A percentile compares a stretch with the other conserved stretches of the same genome.
Conservation (phyloP, 2,329 filamentous ascomycete genomes). For the Chrysosporium queenslandicum region DNA sequence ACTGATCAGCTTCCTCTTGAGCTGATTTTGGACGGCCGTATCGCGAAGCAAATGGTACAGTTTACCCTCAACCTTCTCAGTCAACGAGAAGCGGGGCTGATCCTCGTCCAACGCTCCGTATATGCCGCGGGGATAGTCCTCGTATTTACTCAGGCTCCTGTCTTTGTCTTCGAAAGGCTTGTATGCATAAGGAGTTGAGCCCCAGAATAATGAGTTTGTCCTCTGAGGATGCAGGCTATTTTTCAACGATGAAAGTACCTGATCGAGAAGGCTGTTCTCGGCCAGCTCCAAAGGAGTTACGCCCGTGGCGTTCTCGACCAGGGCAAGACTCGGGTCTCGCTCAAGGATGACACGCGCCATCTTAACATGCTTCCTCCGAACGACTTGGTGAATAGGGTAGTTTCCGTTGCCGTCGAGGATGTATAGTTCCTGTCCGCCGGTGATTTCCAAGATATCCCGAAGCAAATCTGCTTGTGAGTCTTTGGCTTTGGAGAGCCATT, state of each 20-base stretch:
- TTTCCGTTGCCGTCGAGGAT: constrained; percentile 38
- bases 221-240: too few relatives aligned
- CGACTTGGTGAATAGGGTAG: constrained; percentile 33
- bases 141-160: too few relatives aligned
- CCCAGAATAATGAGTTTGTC: not conserved
- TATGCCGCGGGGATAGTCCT: not conserved
- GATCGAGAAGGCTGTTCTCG: constrained; percentile 4
- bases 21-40: constrained; percentile 8
- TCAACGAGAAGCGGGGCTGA: not conserved
- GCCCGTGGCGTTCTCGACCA: constrained; percentile 66
- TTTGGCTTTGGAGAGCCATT: constrained; percentile 23
- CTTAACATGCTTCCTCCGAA: constrained; percentile 42
- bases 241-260: not conserved
- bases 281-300: constrained; percentile 51
- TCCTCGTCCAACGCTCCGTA: not conserved
- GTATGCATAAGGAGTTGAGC: too few relatives aligned
- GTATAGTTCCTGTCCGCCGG: constrained; percentile 36
- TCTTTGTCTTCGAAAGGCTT: too few relatives aligned
- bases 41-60: constrained; percentile 7
- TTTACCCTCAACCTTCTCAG: not conserved
- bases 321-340: constrained; percentile 49
- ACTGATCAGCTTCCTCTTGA: constrained; percentile 46
- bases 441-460: constrained; percentile 40
- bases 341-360: constrained; percentile 46
- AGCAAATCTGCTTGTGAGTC: constrained; percentile 21